These are phyloP conservation scores for Picea glauca DNA, from an alignment of 75 land plant genomes.

Conservation along the genomic window DNA sequence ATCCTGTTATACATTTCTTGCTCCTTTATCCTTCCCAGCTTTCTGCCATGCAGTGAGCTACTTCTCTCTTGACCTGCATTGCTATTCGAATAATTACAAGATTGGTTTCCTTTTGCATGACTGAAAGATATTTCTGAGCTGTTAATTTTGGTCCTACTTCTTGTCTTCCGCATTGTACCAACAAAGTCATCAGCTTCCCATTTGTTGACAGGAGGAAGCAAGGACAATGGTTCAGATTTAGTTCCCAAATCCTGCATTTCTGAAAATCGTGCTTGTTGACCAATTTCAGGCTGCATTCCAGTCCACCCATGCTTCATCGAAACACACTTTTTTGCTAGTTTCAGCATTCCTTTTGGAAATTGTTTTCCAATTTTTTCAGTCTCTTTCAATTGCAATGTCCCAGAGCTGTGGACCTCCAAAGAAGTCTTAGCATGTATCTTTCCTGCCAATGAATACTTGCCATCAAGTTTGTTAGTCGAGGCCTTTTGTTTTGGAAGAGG, in stretches of 20 bases:
- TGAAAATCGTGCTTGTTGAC: not conserved
- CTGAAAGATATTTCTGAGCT: not conserved
- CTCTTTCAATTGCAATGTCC: constrained; percentile 3
- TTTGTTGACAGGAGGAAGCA: not conserved
- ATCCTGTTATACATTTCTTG: not conserved
- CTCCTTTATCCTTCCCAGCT: constrained; percentile 5
- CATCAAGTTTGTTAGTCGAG: not conserved
- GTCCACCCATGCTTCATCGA: constrained; percentile 13
- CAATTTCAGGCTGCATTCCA: constrained; percentile 4
- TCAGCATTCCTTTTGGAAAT: constrained; percentile 53
- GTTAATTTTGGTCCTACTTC: constrained; percentile 6
- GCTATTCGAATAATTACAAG: not conserved
- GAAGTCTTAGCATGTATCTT: not conserved
- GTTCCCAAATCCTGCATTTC: not conserved
- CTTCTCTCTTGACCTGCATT: not conserved
- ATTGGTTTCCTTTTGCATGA: not conserved
- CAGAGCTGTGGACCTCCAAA: constrained; percentile 10
- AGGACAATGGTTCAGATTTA: not conserved
- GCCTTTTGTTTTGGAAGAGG: not conserved
- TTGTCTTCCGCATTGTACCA: constrained; percentile 6
- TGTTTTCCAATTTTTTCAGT: constrained; percentile 23
- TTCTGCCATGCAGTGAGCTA: not conserved
- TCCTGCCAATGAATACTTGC: not conserved
- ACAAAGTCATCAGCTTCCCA: constrained; percentile 9
- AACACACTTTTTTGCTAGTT: constrained; percentile 25